These are phyloP conservation scores for Suillus spraguei DNA, from an alignment of 768 basidiomycete species.

Conservation along the genomic window DNA sequence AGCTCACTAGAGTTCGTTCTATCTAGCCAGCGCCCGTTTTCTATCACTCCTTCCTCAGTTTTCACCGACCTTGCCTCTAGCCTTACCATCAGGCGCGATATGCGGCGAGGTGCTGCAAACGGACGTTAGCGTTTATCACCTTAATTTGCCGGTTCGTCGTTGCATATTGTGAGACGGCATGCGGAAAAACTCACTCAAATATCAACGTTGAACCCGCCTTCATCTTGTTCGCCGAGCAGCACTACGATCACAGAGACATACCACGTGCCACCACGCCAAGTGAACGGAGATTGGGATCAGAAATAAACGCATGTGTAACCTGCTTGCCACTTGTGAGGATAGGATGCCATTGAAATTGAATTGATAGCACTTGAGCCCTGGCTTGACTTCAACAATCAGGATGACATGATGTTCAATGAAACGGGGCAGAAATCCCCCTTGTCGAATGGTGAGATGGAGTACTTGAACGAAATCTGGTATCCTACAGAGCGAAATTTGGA, in stretches of 20 bases:
- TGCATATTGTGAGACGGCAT: not conserved
- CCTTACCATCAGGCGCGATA: slow-evolving; percentile 47
- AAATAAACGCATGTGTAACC: too few relatives aligned
- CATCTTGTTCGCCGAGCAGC: slow-evolving; percentile 40
- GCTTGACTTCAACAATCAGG: not conserved
- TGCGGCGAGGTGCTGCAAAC: slow-evolving; percentile 45
- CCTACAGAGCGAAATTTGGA: too few relatives aligned
- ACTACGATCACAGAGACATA: slow-evolving; percentile 38
- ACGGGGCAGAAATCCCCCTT: not conserved
- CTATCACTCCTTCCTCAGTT: slow-evolving; percentile 22
- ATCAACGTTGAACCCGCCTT: slow-evolving; percentile 52
- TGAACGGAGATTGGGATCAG: not conserved
- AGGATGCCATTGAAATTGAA: too few relatives aligned
- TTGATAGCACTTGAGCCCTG: not conserved
- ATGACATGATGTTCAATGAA: not conserved
- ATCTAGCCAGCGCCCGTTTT: too few relatives aligned
- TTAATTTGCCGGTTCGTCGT: not conserved
- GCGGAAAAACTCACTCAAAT: slow-evolving; percentile 48
- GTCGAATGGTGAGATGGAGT: too few relatives aligned
- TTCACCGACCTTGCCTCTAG: slow-evolving; percentile 48
- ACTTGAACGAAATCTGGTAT: too few relatives aligned
- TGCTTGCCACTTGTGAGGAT: too few relatives aligned
- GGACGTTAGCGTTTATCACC: not conserved
- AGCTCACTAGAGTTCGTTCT: too few relatives aligned
- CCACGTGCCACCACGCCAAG: not conserved